Conservation (phyloP, 2,329 filamentous ascomycete genomes). For the Rhynchosporium graminicola region DNA sequence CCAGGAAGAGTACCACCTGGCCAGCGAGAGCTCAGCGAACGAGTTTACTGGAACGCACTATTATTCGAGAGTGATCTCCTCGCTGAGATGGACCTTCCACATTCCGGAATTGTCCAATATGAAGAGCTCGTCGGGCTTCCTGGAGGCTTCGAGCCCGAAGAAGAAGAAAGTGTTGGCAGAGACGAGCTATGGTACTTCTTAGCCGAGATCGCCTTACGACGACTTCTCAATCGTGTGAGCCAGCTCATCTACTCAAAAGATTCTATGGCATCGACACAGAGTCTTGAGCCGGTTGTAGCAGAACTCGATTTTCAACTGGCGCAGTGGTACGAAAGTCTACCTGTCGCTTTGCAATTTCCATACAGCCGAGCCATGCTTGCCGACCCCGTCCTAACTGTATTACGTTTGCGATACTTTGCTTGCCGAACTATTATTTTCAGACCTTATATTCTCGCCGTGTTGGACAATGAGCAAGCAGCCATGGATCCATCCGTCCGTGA, state of each 20-base stretch:
- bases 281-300: conserved; percentile 74
- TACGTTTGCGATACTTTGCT: conserved; percentile 79
- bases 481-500: conserved; percentile 73
- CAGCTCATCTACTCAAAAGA: conserved; percentile 78
- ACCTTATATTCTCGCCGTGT: conserved; percentile 77
- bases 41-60: conserved; percentile 82
- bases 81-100: conserved; percentile 77
- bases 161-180: conserved; percentile 65
- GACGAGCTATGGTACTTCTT: conserved; percentile 87
- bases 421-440: conserved; percentile 86
- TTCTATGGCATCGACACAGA: conserved; percentile 68
- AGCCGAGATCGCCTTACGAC: conserved; percentile 76
- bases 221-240: conserved; percentile 76
- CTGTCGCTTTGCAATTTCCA: conserved; percentile 73
- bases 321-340: conserved; percentile 82
- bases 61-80: conserved; percentile 80
- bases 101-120: conserved; percentile 80
- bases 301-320: conserved; percentile 81
- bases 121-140: conserved; percentile 79
- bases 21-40: conserved; percentile 71
- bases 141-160: conserved; percentile 69
- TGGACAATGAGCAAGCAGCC: conserved; percentile 74
- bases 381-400: conserved; percentile 76
- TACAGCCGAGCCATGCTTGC: conserved; percentile 66
- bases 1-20: conserved; percentile 69